Evolutionary conservation across 2,329 filamentous ascomycete species (phyloP).

Genomic region (Alternaria novae-zelandiae): DNA sequence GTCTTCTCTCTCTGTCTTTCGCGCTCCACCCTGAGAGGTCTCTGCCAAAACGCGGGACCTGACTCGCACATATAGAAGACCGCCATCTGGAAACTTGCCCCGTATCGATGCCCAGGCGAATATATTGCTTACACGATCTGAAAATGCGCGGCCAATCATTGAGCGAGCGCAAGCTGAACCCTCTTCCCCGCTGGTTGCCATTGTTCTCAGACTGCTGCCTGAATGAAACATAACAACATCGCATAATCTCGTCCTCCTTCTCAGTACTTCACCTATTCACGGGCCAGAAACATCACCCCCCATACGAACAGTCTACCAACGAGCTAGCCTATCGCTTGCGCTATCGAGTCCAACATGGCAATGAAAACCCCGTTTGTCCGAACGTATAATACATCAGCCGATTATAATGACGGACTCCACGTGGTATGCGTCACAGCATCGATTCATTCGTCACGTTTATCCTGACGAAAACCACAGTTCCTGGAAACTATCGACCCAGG

Average conservation of each 20-base stretch:
- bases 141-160: background rate
- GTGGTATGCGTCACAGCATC: constrained; percentile 14
- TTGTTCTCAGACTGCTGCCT: background rate
- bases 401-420: constrained; percentile 24
- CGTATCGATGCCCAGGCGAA: background rate
- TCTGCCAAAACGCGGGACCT: background rate
- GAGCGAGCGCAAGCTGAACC: background rate
- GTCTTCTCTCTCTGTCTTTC: background rate
- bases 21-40: no score
- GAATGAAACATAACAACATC: background rate
- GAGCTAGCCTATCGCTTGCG: background rate
- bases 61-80: background rate
- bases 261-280: no score
- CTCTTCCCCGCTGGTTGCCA: background rate
- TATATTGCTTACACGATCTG: background rate
- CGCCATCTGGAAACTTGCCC: background rate
- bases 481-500: constrained; percentile 28
- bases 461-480: constrained; percentile 24
- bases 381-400: constrained; percentile 20
- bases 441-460: background rate
- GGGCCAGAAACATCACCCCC: no score
- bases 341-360: background rate
- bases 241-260: no score
- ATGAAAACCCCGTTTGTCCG: constrained; percentile 26
- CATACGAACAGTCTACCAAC: no score